phyloP scores from a whole-genome alignment of 2,329 filamentous ascomycete species.

The Cladobotryum protrusum region DNA sequence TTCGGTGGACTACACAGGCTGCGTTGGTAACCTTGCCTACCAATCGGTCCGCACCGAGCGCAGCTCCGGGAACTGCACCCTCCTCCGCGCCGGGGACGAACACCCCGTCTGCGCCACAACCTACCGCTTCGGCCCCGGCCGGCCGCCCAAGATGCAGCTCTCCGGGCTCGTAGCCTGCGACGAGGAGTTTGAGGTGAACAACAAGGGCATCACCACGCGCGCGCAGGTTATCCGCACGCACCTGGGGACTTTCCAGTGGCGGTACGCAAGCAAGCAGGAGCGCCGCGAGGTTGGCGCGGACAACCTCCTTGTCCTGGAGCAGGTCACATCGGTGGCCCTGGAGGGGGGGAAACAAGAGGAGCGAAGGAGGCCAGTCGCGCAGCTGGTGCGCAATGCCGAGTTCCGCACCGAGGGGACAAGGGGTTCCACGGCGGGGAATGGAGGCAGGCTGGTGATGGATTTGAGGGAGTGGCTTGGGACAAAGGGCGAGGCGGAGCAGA shows the following conservation, averaged over 20 bases:
- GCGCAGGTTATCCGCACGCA: slow-evolving; percentile 40
- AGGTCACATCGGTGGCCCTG: slow-evolving; percentile 29
- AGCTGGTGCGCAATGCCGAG: slow-evolving; percentile 36
- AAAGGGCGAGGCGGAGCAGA: slow-evolving; percentile 30
- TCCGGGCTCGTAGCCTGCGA: slow-evolving; percentile 12
- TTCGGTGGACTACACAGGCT: slow-evolving; percentile 32
- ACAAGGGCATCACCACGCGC: slow-evolving; percentile 40
- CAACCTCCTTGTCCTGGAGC: slow-evolving; percentile 47
- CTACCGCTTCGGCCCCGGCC: slow-evolving; percentile 51
- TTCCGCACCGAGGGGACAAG: slow-evolving; percentile 35
- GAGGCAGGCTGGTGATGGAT: slow-evolving; percentile 42
- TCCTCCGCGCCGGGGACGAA: slow-evolving; percentile 38
- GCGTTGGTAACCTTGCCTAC: slow-evolving; percentile 39
- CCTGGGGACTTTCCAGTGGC: slow-evolving; percentile 49
- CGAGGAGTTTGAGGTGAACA: slow-evolving; percentile 22
- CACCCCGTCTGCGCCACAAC: slow-evolving; percentile 42
- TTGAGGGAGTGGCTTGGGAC: slow-evolving; percentile 28
- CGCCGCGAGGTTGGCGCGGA: slow-evolving; percentile 34
- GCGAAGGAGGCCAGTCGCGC: slow-evolving; percentile 31
- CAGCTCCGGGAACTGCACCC: slow-evolving; percentile 42
- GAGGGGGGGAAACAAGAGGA: slow-evolving; percentile 24
- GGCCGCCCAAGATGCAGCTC: slow-evolving; percentile 40
- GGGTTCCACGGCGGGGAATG: slow-evolving; percentile 40
- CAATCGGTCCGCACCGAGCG: slow-evolving; percentile 42
- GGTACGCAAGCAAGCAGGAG: slow-evolving; percentile 44